Conservation (phyloP, 1,139 yeast species). For the Saccharomyces pastorianus region DNA sequence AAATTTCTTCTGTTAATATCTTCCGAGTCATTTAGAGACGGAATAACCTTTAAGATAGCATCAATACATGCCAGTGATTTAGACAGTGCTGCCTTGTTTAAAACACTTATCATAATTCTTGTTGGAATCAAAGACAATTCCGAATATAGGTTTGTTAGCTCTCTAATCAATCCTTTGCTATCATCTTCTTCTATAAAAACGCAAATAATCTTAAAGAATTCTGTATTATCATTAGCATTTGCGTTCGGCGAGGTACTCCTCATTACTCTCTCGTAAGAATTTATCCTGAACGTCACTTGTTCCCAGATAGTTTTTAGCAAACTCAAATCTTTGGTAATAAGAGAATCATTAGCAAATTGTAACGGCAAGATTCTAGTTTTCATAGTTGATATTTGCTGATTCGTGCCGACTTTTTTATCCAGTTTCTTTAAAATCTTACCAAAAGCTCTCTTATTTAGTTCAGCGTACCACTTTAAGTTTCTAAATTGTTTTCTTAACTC, state of each 20-base stretch:
- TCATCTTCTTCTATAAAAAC: conserved; percentile 41
- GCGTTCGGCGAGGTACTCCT: neutral
- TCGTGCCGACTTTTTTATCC: conserved; percentile 75
- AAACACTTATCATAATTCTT: conserved; percentile 36
- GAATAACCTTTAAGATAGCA: conserved; percentile 40
- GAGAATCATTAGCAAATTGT: conserved; percentile 66
- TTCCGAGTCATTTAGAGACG: conserved; percentile 49
- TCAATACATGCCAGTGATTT: conserved; percentile 51
- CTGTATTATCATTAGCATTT: neutral
- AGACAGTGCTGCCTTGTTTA: conserved; percentile 55
- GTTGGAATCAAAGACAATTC: conserved; percentile 32
- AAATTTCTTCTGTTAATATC: conserved; percentile 81
- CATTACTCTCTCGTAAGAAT: neutral
- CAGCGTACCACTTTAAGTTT: conserved; percentile 89
- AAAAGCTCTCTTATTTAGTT: conserved; percentile 84
- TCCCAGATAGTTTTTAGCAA: neutral
- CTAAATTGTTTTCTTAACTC: conserved; percentile 74
- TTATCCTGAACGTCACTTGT: neutral
- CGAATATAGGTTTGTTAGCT: conserved; percentile 36
- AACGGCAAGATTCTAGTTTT: conserved; percentile 63
- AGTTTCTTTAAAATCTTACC: conserved; percentile 81
- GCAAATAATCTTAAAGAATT: conserved; percentile 15
- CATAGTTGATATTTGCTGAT: conserved; percentile 59
- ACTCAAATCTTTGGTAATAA: conserved; percentile 47
- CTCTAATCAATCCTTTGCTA: conserved; percentile 35